phyloP scores from a whole-genome alignment of 2,329 filamentous ascomycete species.

The Xylariaceae sp. region DNA sequence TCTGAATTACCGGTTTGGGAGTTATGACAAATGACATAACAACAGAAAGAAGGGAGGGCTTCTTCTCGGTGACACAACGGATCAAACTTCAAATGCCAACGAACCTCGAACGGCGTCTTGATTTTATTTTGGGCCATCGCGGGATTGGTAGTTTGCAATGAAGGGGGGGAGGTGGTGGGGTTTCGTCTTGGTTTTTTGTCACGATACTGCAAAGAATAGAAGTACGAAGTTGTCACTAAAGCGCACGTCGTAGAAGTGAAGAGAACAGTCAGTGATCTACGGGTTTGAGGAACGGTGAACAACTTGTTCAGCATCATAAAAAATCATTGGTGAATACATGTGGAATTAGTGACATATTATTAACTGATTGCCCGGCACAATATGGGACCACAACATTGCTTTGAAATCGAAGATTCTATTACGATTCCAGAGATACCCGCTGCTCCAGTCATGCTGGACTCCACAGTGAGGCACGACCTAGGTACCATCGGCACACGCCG shows the following conservation, averaged over 20 bases:
- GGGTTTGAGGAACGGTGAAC: slow-evolving; percentile 21
- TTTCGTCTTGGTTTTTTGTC: slow-evolving; percentile 18
- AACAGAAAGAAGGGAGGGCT: not conserved
- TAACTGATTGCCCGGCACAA: too few species aligned
- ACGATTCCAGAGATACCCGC: too few species aligned
- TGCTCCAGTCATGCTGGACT: too few species aligned
- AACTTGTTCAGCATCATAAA: slow-evolving; percentile 27
- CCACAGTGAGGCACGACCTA: too few species aligned
- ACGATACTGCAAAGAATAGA: slow-evolving; percentile 20
- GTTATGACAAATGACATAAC: not conserved
- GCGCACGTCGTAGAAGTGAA: too few species aligned
- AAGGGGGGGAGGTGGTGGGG: slow-evolving; percentile 3
- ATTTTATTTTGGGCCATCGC: slow-evolving; percentile 30
- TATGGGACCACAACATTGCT: too few species aligned
- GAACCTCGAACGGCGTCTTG: slow-evolving; percentile 34
- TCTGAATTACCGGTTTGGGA: too few species aligned
- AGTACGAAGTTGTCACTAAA: slow-evolving; percentile 24
- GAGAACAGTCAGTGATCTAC: too few species aligned
- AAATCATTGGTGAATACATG: too few species aligned
- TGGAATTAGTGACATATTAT: too few species aligned
- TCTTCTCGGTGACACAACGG: not conserved
- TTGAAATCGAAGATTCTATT: slow-evolving; percentile 33
- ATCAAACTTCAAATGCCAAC: slow-evolving; percentile 13
- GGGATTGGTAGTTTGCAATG: slow-evolving; percentile 10
- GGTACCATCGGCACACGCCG: too few species aligned